phyloP scores from a whole-genome alignment of 2,329 filamentous ascomycete species.

The Trichoderma simmonsii region DNA sequence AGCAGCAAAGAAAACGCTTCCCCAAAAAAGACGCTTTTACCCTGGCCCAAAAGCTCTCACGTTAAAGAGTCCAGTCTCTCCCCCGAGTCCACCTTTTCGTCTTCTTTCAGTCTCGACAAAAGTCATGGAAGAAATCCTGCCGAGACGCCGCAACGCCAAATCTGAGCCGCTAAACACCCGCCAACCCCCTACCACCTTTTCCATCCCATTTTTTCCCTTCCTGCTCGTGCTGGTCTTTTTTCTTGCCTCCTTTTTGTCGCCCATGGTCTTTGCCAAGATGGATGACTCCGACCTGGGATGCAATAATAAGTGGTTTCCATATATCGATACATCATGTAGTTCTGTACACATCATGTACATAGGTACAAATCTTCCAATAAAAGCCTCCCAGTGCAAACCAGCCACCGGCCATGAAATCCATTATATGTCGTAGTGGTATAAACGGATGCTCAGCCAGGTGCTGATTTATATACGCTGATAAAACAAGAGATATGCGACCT shows the following conservation, averaged over 20 bases:
- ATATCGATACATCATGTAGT: background rate
- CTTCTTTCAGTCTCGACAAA: conserved; percentile 19
- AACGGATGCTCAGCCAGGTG: background rate
- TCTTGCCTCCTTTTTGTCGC: conserved; percentile 1
- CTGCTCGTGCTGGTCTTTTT: conserved; percentile 22
- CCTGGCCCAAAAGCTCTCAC: background rate
- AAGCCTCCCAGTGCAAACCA: background rate
- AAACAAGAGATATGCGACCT: conserved; percentile 94
- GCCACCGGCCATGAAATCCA: background rate
- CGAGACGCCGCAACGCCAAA: conserved; percentile 31
- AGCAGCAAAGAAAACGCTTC: conserved; percentile 3
- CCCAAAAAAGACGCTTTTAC: conserved; percentile 8
- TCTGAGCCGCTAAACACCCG: conserved; percentile 25
- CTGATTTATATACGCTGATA: conserved; percentile 70
- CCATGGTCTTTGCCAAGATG: background rate
- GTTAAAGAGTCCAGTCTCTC: background rate
- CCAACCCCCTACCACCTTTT: conserved; percentile 17
- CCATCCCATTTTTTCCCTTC: background rate
- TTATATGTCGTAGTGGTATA: conserved; percentile 3
- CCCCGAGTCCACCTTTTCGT: background rate
- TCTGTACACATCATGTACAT: background rate
- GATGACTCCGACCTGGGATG: background rate
- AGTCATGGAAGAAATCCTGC: conserved; percentile 22
- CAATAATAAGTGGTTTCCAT: background rate
- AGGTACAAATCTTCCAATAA: background rate